These are phyloP conservation scores for Sophora flavescens DNA, from an alignment of 306 rosid species.

Conservation along the genomic window DNA sequence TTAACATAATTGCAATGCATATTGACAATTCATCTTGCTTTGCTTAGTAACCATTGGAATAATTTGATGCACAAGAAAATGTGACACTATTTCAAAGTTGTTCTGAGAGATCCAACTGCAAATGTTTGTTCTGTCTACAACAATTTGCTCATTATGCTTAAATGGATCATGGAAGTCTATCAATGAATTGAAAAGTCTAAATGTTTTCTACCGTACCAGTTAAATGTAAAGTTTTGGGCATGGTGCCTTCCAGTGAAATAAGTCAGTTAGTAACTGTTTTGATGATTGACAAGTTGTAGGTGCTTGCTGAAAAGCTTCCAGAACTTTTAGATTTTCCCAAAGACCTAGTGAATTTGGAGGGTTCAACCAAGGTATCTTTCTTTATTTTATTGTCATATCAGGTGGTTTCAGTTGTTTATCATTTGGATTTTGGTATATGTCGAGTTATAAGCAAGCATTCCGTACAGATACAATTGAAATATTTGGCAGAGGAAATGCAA, in stretches of 20 bases:
- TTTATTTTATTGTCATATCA: conserved; percentile 31
- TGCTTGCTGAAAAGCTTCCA: conserved; percentile 87
- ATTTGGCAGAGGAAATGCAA: conserved; percentile 99
- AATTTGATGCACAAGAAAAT: conserved; percentile 20
- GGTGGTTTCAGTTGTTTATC: conserved; percentile 33
- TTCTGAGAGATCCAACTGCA: conserved; percentile 7
- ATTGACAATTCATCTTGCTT: neutral
- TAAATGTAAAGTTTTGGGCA: neutral
- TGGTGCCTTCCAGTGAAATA: neutral
- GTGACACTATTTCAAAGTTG: neutral
- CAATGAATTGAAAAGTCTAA: neutral
- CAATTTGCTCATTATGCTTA: conserved; percentile 3
- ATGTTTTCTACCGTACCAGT: neutral
- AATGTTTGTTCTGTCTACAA: neutral
- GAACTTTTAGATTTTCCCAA: conserved; percentile 89
- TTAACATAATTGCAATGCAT: conserved; percentile 2
- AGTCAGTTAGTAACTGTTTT: conserved; percentile 33
- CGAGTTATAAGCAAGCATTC: conserved; percentile 40
- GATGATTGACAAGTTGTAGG: conserved; percentile 63
- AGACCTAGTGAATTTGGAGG: conserved; percentile 81
- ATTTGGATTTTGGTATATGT: conserved; percentile 33
- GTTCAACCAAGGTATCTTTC: conserved; percentile 73
- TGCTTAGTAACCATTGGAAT: neutral
- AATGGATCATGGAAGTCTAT: neutral
- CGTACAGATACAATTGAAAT: conserved; percentile 90